Evolutionary conservation across 768 basidiomycete genomes (phyloP).

Genomic region (Holtermanniella nyarrowii): DNA sequence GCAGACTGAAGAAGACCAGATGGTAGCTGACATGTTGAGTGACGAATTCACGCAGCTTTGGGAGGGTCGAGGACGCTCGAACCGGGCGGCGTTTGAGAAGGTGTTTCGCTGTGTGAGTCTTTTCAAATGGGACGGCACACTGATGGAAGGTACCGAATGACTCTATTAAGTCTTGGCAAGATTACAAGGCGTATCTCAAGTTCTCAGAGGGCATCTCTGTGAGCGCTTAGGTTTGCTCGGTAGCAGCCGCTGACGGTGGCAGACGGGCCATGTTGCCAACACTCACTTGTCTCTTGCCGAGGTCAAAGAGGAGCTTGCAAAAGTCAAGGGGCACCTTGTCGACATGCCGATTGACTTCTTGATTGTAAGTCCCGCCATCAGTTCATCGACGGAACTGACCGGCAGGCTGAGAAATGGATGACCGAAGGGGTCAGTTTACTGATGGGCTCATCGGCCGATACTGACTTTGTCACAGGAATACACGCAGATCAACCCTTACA

Average conservation of each 20-base stretch:
- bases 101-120: constrained; percentile 61
- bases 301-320: constrained; percentile 62
- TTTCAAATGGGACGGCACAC: background rate
- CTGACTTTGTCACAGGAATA: constrained; percentile 7
- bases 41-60: constrained; percentile 54
- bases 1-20: constrained; percentile 49
- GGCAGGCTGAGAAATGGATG: constrained; percentile 24
- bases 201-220: constrained; percentile 42
- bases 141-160: constrained; percentile 53
- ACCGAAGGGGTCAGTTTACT: constrained; percentile 18
- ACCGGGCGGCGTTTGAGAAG: constrained; percentile 76
- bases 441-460: background rate
- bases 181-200: constrained; percentile 52
- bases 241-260: constrained; percentile 60
- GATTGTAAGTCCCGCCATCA: constrained; percentile 19
- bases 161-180: constrained; percentile 63
- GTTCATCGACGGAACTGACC: background rate
- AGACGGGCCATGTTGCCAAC: constrained; percentile 65
- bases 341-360: constrained; percentile 43
- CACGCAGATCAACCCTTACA: constrained; percentile 11
- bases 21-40: constrained; percentile 69
- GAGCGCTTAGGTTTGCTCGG: background rate
- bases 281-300: constrained; percentile 56
- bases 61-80: constrained; percentile 62
- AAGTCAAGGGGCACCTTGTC: constrained; percentile 46